phyloP scores from a whole-genome alignment of 192 early-diverging fungal genomes.

The Coemansia sp. region DNA sequence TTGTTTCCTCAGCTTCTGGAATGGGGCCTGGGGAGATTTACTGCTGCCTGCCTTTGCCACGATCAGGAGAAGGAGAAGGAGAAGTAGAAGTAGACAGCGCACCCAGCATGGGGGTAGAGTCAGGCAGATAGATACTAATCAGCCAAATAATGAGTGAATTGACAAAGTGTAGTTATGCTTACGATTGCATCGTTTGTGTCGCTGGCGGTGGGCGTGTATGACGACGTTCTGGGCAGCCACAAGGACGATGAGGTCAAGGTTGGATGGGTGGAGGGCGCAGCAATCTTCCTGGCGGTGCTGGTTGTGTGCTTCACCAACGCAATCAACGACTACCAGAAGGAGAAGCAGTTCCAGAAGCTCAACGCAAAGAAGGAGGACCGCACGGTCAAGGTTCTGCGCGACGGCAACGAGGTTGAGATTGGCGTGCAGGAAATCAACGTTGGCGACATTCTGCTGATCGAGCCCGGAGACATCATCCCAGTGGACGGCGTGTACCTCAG shows the following conservation, averaged over 20 bases:
- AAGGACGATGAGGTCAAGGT: conserved; percentile 70
- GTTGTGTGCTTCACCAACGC: conserved; percentile 90
- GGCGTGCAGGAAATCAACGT: conserved; percentile 81
- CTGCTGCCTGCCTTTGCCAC: too few species aligned
- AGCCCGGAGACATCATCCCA: conserved; percentile 91
- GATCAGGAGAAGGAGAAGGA: too few species aligned
- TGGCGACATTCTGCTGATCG: conserved; percentile 85
- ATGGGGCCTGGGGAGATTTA: too few species aligned
- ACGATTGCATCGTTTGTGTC: conserved; percentile 83
- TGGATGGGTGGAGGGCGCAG: conserved; percentile 80
- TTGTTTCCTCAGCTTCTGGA: too few species aligned
- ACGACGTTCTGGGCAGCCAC: conserved; percentile 68
- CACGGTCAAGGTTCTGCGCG: conserved; percentile 71
- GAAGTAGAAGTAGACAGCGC: too few species aligned
- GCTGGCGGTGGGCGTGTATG: conserved; percentile 83
- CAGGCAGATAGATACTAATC: too few species aligned
- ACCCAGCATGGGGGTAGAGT: too few species aligned
- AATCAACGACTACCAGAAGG: conserved; percentile 91
- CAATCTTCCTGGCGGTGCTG: conserved; percentile 81
- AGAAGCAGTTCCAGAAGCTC: conserved; percentile 83
- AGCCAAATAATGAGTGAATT: too few species aligned
- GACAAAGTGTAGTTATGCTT: conserved; percentile 67
- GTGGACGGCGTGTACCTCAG: conserved; percentile 87
- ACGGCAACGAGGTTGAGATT: conserved; percentile 72
- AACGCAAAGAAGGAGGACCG: conserved; percentile 88